Evolutionary conservation across 768 basidiomycete genomes (phyloP).

Genomic region (Gloeostereum incarnatum): DNA sequence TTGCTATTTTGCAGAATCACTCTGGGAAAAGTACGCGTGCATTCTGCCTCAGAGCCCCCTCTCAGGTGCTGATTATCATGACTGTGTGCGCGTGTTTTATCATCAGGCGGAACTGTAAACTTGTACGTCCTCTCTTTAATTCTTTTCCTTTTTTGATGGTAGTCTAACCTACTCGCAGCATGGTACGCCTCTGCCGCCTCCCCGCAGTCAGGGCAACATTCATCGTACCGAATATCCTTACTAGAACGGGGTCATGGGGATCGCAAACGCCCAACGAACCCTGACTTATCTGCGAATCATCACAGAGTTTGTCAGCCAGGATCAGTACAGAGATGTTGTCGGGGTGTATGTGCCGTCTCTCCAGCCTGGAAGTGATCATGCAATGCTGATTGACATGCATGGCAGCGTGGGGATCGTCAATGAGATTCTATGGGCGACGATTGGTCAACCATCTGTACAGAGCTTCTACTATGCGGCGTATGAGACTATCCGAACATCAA

Average conservation of each 20-base stretch:
- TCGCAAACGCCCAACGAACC: constrained; percentile 81
- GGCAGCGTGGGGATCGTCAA: constrained; percentile 50
- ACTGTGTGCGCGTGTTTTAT: neutral
- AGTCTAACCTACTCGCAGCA: constrained; percentile 1
- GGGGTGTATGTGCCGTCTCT: too few species aligned
- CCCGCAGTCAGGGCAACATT: constrained; percentile 1
- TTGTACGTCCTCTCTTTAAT: constrained; percentile 26
- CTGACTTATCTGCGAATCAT: constrained; percentile 74
- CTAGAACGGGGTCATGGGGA: constrained; percentile 72
- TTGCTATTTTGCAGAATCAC: constrained; percentile 28
- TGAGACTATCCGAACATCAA: constrained; percentile 31
- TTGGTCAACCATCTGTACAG: constrained; percentile 37
- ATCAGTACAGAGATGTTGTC: constrained; percentile 68
- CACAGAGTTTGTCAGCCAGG: constrained; percentile 79
- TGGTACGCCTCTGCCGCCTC: constrained; percentile 1
- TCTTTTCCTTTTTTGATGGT: neutral
- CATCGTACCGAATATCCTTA: neutral
- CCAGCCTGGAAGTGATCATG: too few species aligned
- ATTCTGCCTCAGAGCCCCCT: neutral
- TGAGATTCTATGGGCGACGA: constrained; percentile 48
- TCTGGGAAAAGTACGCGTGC: constrained; percentile 37
- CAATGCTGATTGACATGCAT: too few species aligned
- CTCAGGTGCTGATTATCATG: neutral
- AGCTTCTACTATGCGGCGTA: constrained; percentile 36
- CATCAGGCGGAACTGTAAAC: constrained; percentile 49